Percentiles rank a stretch among this genome's conserved stretches.
phyloP scores from a whole-genome alignment of 495 filamentous ascomycete genomes.

The Daldinia concentrica region DNA sequence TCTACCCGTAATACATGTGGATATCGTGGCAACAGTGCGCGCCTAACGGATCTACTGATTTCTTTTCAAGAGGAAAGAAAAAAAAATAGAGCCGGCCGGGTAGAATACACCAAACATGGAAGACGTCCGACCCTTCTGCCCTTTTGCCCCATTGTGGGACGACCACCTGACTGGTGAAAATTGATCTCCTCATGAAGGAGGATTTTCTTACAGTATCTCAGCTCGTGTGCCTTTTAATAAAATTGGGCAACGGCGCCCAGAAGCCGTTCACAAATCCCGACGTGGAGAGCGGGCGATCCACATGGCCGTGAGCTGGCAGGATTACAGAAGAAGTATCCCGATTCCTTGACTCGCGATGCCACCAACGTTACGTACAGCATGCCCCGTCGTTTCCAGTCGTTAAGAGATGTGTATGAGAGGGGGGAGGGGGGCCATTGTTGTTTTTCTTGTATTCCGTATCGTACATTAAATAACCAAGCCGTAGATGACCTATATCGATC shows the following conservation, averaged over 20 bases:
- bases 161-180: constrained; percentile 36
- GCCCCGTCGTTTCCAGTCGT: not conserved
- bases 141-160: constrained; percentile 35
- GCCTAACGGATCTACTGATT: constrained; percentile 1
- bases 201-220: constrained; percentile 25
- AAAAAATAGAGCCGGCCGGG: constrained; percentile 28
- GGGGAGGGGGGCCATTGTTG: not conserved
- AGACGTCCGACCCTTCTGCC: constrained; percentile 30
- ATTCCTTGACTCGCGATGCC: constrained; percentile 29
- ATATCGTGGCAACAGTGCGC: constrained; percentile 26
- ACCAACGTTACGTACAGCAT: constrained; percentile 30
- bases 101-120: constrained; percentile 24
- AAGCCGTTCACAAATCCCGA: constrained; percentile 38
- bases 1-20: constrained; percentile 9
- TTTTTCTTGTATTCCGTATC: constrained; percentile 9
- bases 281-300: constrained; percentile 37
- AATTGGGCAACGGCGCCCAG: constrained; percentile 8
- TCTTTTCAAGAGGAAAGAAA: not conserved
- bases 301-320: constrained; percentile 29
- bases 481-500: not conserved
- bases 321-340: constrained; percentile 19
- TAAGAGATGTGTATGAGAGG: not conserved
- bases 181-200: constrained; percentile 14
- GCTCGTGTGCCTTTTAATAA: constrained; percentile 19
- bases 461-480: not conserved